Base-by-base conservation (phyloP, 768 basidiomycete species). In the Austroboletus eburneus region DNA sequence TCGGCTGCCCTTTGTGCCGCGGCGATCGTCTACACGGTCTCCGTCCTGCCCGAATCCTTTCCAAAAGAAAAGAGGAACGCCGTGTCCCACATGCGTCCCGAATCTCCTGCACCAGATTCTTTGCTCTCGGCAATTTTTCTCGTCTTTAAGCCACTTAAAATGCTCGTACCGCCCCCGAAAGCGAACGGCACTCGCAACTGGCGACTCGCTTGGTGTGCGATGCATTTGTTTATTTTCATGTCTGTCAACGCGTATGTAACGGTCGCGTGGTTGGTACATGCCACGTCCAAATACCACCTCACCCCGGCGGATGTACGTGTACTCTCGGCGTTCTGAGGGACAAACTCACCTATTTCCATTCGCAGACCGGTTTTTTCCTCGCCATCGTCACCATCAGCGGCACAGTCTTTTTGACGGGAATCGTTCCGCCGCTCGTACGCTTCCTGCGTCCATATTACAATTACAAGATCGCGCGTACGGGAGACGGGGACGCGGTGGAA, bases 41-140 rank as follows among this genome's bases (percentile, higher is more conserved):
- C 43, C 12, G n/a, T 64, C 22, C 55, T 68, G 4, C 66, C 67
- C 1, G 67, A 69, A 48, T 59, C 67, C 12, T 61, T 69, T 18
- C 50, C 61, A 0, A 43, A 64, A 27, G 52, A 56, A 14, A 62
- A 58, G 22, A 51, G 59, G n/a, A 50, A 54, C 0, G 51, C 49
- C 17, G 36, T 64, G 2, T 27, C 27, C 12, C 27, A 27, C 5
- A 27, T 12, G 27, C 27, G 7, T 6, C 27, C 12, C 27, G 27
- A 5, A 27, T 27, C 27, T 27, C 27, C 5, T 12, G 52, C 49
- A 3, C 35, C 33, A 7, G 29, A 7, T 29, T 29, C 29, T 7
- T 7, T 13, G 13, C 29, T 9, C 9, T 35, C 42, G 29, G 7
- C 25, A 9, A 16, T 27, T 9, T 27, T 34, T 3, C 30, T 45